These are phyloP conservation scores for Pseudogymnoascus sp. DNA, from an alignment of 2,329 filamentous ascomycete genomes.

Conservation along the genomic window DNA sequence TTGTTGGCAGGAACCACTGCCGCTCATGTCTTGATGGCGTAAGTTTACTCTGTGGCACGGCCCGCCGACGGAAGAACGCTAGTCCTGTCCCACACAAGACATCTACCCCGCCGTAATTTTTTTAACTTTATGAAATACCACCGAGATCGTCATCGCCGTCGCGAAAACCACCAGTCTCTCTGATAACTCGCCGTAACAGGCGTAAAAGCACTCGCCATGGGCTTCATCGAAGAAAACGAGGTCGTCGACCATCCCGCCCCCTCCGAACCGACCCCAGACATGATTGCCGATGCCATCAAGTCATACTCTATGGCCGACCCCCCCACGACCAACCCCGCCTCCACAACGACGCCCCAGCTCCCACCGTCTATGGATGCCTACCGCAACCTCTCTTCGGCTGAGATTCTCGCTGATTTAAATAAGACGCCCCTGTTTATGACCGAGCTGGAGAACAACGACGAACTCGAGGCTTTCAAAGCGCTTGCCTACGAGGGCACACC, in stretches of 20 bases:
- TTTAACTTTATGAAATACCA: not conserved
- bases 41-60: not conserved
- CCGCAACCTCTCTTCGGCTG: constrained; percentile 49
- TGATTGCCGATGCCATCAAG: constrained; percentile 9
- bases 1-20: not conserved
- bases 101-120: constrained; percentile 4
- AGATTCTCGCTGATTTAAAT: constrained; percentile 58
- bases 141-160: not conserved
- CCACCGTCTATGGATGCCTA: constrained; percentile 53
- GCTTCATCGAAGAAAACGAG: constrained; percentile 12
- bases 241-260: constrained; percentile 2
- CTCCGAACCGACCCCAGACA: not conserved
- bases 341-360: constrained; percentile 29
- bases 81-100: not conserved
- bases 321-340: not conserved
- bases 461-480: constrained; percentile 80
- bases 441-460: constrained; percentile 74
- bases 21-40: not conserved
- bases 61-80: constrained; percentile 1
- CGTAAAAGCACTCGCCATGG: constrained; percentile 10
- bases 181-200: not conserved
- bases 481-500: constrained; percentile 89
- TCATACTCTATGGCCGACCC: constrained; percentile 27
- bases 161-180: not conserved
- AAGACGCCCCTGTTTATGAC: constrained; percentile 92